Percentiles rank a stretch among this genome's conserved stretches.
These are phyloP conservation scores for Cutaneotrichosporon spelunceum DNA, from an alignment of 1,284 basidiomycete genomes.

Conservation along the genomic window DNA sequence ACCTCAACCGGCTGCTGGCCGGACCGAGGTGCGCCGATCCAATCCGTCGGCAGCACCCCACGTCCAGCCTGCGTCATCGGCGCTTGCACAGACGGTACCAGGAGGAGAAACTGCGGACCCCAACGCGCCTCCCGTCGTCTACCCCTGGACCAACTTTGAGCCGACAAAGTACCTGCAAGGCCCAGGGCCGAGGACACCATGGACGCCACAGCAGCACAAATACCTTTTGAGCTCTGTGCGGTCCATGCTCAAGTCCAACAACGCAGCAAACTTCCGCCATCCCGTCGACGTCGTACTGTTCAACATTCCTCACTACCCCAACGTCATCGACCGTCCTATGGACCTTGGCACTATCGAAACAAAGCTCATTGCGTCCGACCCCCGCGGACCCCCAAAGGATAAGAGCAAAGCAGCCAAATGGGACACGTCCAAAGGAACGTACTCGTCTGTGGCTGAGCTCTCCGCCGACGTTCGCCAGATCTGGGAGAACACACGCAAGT, in stretches of 20 bases:
- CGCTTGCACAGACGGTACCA: slow-evolving; percentile 12
- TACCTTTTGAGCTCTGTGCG: slow-evolving; percentile 77
- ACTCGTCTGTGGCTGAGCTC: slow-evolving; percentile 71
- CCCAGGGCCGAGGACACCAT: slow-evolving; percentile 44
- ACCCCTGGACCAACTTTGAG: slow-evolving; percentile 36
- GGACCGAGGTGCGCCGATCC: not conserved
- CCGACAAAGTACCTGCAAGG: slow-evolving; percentile 31
- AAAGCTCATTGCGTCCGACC: slow-evolving; percentile 75
- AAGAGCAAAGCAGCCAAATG: slow-evolving; percentile 59
- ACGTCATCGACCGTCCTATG: slow-evolving; percentile 87
- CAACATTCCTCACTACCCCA: slow-evolving; percentile 85
- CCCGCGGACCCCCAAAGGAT: slow-evolving; percentile 52
- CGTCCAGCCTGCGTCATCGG: slow-evolving; percentile 8
- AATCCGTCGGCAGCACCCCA: not conserved
- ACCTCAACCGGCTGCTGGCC: not conserved
- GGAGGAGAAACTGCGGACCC: slow-evolving; percentile 7
- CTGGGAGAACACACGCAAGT: slow-evolving; percentile 81
- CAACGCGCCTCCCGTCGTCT: slow-evolving; percentile 13
- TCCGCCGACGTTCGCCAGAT: slow-evolving; percentile 76
- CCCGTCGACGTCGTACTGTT: slow-evolving; percentile 90
- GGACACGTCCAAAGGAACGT: slow-evolving; percentile 63
- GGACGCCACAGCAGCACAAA: slow-evolving; percentile 65
- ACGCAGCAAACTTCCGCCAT: slow-evolving; percentile 72
- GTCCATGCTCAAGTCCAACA: slow-evolving; percentile 73
- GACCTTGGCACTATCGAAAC: slow-evolving; percentile 91